Conservation (phyloP, 2,329 filamentous ascomycete species). For the Colletotrichum camelliae region DNA sequence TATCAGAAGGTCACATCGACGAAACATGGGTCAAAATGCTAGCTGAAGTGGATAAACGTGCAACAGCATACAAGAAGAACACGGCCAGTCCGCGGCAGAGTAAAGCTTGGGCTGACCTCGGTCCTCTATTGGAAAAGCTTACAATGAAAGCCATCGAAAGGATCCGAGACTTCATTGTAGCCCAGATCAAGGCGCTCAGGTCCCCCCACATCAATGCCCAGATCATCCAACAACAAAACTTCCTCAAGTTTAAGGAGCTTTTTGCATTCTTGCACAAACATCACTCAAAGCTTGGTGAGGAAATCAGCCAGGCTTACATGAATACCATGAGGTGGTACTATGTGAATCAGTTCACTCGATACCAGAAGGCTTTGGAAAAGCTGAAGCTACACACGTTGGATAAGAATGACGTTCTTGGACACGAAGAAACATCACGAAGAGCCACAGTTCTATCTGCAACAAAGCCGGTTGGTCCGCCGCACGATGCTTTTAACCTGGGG, state of each 20-base stretch:
- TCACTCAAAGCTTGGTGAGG: conserved; percentile 82
- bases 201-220: conserved; percentile 98
- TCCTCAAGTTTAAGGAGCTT: conserved; percentile 86
- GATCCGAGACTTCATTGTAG: conserved; percentile 91
- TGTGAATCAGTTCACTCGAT: conserved; percentile 86
- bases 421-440: conserved; percentile 75
- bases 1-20: conserved; percentile 88
- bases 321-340: conserved; percentile 99
- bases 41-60: conserved; percentile 82
- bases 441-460: conserved; percentile 60
- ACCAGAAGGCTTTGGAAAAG: conserved; percentile 82
- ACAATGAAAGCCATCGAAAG: conserved; percentile 85
- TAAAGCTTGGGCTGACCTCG: conserved; percentile 83
- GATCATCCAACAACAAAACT: conserved; percentile 92
- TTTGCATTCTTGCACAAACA: conserved; percentile 85
- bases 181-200: conserved; percentile 91
- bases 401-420: conserved; percentile 81
- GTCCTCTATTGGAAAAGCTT: conserved; percentile 83
- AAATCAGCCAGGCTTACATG: conserved; percentile 92
- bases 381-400: conserved; percentile 84
- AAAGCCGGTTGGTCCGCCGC: conserved; percentile 61
- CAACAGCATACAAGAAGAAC: conserved; percentile 73
- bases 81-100: conserved; percentile 64
- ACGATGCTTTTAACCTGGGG: conserved; percentile 90
- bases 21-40: conserved; percentile 86